Percentiles rank a stretch among this genome's conserved stretches.
Evolutionary conservation across 1,284 basidiomycete species (phyloP).

Genomic region (Apiotrichum akiyoshidainum): DNA sequence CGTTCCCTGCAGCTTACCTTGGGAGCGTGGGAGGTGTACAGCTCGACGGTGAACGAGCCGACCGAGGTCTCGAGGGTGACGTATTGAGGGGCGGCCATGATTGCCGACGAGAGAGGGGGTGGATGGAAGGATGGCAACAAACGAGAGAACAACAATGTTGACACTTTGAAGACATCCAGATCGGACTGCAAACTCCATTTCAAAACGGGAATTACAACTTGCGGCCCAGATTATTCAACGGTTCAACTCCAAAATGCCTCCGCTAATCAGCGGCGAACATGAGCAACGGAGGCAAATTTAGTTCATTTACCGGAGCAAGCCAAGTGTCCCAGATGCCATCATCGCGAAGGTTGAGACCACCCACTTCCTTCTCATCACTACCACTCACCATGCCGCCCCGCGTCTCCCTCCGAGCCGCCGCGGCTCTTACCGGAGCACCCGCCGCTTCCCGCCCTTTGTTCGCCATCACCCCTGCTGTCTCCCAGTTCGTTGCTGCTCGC

Average conservation of each 20-base stretch:
- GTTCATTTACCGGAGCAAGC: too few relatives aligned
- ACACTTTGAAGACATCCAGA: too few relatives aligned
- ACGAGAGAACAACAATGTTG: not conserved
- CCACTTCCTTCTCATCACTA: not conserved
- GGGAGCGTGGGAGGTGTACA: conserved; percentile 88
- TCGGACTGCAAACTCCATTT: too few relatives aligned
- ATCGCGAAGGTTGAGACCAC: too few relatives aligned
- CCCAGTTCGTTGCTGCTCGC: not conserved
- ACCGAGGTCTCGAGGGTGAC: conserved; percentile 80
- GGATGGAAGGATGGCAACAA: not conserved
- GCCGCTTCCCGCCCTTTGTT: not conserved
- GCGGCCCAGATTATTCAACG: too few relatives aligned
- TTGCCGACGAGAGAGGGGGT: not conserved
- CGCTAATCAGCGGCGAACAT: too few relatives aligned
- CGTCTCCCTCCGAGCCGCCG: not conserved
- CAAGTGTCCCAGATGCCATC: too few relatives aligned
- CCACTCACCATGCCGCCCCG: not conserved
- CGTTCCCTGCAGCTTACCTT: conserved; percentile 57
- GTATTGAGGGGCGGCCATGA: conserved; percentile 18
- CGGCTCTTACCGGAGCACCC: not conserved
- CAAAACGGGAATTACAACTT: too few relatives aligned
- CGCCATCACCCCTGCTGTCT: not conserved
- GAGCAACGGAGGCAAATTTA: too few relatives aligned
- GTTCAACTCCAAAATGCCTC: too few relatives aligned
- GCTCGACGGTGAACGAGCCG: conserved; percentile 81